These are phyloP conservation scores for Alternaria ethzedia DNA, from an alignment of 2,329 filamentous ascomycete genomes.

Conservation along the genomic window DNA sequence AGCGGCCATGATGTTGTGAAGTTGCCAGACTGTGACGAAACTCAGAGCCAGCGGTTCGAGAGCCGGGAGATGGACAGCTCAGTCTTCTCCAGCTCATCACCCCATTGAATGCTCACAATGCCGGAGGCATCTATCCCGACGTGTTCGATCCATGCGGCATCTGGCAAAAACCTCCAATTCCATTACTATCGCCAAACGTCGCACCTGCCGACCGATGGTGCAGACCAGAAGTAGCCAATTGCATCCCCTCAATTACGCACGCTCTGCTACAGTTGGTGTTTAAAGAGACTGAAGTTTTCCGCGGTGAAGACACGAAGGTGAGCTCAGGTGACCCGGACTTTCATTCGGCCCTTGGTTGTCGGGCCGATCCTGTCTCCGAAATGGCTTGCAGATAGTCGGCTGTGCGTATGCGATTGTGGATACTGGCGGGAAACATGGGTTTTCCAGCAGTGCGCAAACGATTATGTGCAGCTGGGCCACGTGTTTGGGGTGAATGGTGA, in stretches of 20 bases:
- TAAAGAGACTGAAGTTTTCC: background rate
- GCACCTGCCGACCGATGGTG: background rate
- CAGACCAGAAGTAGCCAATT: background rate
- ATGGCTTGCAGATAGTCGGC: background rate
- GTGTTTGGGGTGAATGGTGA: background rate
- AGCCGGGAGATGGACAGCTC: background rate
- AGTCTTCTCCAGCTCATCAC: background rate
- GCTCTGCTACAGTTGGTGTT: background rate
- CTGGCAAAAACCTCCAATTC: background rate
- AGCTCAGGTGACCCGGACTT: background rate
- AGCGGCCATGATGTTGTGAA: background rate
- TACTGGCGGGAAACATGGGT: background rate
- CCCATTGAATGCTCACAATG: background rate
- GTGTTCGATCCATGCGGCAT: background rate
- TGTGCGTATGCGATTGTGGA: background rate
- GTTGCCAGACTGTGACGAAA: background rate
- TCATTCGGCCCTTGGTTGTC: slow-evolving; percentile 5
- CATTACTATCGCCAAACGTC: background rate
- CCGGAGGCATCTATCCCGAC: background rate
- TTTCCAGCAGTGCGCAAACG: background rate
- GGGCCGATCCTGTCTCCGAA: background rate
- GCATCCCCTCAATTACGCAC: background rate
- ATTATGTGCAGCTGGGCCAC: background rate
- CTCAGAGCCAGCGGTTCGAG: background rate
- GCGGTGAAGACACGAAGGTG: background rate